phyloP scores from a whole-genome alignment of 2,329 filamentous ascomycete genomes.

The Claviceps maximensis region DNA sequence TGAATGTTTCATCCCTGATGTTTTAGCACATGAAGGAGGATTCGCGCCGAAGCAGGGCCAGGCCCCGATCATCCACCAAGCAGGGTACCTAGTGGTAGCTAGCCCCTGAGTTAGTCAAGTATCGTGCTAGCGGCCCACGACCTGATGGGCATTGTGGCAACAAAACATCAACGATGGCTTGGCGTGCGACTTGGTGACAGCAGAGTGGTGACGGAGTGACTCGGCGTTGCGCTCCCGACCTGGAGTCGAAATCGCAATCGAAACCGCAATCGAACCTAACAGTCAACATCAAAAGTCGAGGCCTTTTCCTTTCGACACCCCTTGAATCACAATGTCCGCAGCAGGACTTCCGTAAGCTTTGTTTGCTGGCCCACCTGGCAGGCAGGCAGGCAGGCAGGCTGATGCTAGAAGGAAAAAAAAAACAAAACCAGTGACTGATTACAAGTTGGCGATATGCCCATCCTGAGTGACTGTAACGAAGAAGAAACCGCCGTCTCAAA shows the following conservation, averaged over 20 bases:
- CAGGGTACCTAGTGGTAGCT: too few relatives aligned
- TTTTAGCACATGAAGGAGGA: too few relatives aligned
- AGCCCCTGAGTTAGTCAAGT: neutral
- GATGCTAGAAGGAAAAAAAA: neutral
- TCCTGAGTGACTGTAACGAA: too few relatives aligned
- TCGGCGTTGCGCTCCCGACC: neutral
- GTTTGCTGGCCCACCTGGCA: neutral
- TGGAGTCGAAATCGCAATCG: too few relatives aligned
- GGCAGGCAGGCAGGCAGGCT: neutral
- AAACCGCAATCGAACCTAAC: neutral
- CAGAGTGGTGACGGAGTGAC: neutral
- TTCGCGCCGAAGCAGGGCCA: neutral
- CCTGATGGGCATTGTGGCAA: neutral
- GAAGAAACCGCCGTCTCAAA: too few relatives aligned
- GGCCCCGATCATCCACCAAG: neutral
- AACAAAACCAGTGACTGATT: too few relatives aligned
- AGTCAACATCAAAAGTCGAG: neutral
- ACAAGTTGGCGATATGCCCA: neutral
- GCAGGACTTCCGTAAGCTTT: neutral
- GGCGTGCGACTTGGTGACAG: neutral
- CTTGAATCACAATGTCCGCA: neutral
- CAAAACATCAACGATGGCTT: neutral
- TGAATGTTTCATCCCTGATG: neutral
- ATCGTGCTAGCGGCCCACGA: neutral
- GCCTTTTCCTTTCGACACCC: neutral